Percentiles rank a stretch among this genome's conserved stretches.
Conservation (phyloP, 202 grass and related monocot species). For the Panicum hallii region DNA sequence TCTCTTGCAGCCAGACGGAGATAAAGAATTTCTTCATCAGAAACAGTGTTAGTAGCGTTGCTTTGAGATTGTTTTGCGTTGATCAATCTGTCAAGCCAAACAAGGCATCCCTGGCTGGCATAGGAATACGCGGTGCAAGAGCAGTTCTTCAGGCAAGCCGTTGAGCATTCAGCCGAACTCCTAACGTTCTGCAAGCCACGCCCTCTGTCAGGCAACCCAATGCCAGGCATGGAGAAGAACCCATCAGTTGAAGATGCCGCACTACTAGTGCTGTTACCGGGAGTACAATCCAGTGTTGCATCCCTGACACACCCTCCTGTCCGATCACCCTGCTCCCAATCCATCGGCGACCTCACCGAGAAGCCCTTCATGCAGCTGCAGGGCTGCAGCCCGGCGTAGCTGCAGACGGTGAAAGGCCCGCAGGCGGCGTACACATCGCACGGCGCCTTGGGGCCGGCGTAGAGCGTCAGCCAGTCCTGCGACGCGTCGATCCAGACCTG, state of each 20-base stretch:
- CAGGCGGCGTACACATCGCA: constrained; percentile 60
- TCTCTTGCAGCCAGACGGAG: constrained; percentile 42
- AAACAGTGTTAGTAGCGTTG: neutral
- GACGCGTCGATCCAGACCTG: constrained; percentile 35
- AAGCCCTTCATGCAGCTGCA: constrained; percentile 65
- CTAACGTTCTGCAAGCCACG: neutral
- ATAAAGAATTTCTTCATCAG: constrained; percentile 9
- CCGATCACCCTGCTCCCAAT: constrained; percentile 53
- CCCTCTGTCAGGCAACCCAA: constrained; percentile 23
- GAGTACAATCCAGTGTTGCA: neutral
- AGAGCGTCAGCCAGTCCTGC: constrained; percentile 45
- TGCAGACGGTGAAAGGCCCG: constrained; percentile 50
- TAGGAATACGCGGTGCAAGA: constrained; percentile 52
- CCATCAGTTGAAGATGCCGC: constrained; percentile 2
- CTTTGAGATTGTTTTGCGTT: constrained; percentile 20
- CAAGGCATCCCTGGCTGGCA: constrained; percentile 31
- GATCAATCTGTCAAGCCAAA: constrained; percentile 36
- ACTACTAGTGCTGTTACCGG: neutral
- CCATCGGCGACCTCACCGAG: constrained; percentile 15
- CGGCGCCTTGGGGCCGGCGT: constrained; percentile 27
- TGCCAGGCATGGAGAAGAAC: constrained; percentile 16
- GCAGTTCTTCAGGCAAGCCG: constrained; percentile 41
- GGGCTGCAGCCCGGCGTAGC: constrained; percentile 1
- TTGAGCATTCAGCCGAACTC: constrained; percentile 23
- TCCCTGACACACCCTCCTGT: constrained; percentile 50